Percentiles rank a stretch among this genome's conserved stretches.
phyloP scores from a whole-genome alignment of 106 monocot genomes.

The Apostasia shenzhenica region DNA sequence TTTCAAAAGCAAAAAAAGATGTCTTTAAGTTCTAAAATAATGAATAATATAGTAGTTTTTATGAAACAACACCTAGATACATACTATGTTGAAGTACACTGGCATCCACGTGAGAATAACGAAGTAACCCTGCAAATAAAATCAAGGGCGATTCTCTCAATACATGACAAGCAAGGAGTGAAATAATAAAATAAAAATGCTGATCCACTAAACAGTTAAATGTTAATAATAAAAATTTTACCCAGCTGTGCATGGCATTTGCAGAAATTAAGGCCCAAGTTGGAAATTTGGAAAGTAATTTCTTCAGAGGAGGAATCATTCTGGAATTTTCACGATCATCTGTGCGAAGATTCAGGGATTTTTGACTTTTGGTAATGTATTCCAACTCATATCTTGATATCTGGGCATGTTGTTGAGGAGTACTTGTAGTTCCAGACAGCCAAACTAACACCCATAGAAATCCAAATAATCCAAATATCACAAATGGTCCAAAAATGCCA shows the following conservation, averaged over 20 bases:
- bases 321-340: conserved; percentile 17
- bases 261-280: conserved; percentile 96
- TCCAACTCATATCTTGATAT: conserved; percentile 75
- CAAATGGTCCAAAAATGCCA: conserved; percentile 87
- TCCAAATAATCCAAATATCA: conserved; percentile 91
- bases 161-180: background rate
- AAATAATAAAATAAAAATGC: background rate
- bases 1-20: background rate
- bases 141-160: background rate
- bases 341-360: conserved; percentile 1
- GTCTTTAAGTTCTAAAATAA: background rate
- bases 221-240: conserved; percentile 20
- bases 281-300: conserved; percentile 76
- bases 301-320: conserved; percentile 67
- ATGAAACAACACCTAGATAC: conserved; percentile 9
- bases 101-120: conserved; percentile 99
- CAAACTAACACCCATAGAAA: conserved; percentile 90
- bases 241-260: conserved; percentile 99
- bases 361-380: conserved; percentile 47
- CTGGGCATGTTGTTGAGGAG: conserved; percentile 59
- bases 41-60: background rate
- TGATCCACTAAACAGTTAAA: too few relatives aligned
- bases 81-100: conserved; percentile 88
- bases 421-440: conserved; percentile 59
- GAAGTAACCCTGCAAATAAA: conserved; percentile 75